Evolutionary conservation across 2,329 filamentous ascomycete genomes (phyloP), one percentile per base, ranked within the genome.

Genomic region (Elsinoe australis): DNA sequence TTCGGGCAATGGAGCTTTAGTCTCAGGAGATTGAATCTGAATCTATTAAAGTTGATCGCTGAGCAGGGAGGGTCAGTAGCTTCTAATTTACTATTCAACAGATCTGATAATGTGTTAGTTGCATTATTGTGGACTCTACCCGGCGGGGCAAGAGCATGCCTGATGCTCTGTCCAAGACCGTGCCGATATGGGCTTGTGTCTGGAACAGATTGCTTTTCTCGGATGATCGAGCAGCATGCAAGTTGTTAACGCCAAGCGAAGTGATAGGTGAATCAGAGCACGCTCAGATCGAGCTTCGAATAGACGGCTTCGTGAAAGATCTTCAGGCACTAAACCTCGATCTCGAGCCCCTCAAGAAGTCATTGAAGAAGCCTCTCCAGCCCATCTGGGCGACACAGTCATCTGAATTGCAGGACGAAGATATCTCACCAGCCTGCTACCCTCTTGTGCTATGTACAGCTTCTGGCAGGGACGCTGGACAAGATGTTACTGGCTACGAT

Each of bases 131-230:
- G 34, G 92, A 98, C 67, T 95, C 88, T 19, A 98, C 92, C 0
- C 75, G 92, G 49, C 76, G 90, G 46, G 92, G 92, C 7, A 96
- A 96, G 70, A 78, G 84, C 79, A 94, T 96, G 81, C 90, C 92
- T 1, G 92, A 98, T 67, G 89, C 92, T 12, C 74, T 98, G 14
- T 87, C 85, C 58, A 95, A 95, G 65, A 96, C 92, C 0, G 74
- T 96, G 19, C 90, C 92, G 1, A 85, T 95, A 53, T 98, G 92
- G 92, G 89, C 85, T 65, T 79, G 83, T 53, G 86, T 95, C 14
- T 67, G 95, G 58, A 96, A 96, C 66, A 73, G 76, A 38, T 71
- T 80, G 2, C 69, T 96, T 3, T 94, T 95, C 61, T 83, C 85
- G 0, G 66, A 72, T 15, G 55, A 69, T 2, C 55, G 58, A 14